Evolutionary conservation across 495 filamentous ascomycete genomes (phyloP).

Genomic region (Geoglossum glabrum): DNA sequence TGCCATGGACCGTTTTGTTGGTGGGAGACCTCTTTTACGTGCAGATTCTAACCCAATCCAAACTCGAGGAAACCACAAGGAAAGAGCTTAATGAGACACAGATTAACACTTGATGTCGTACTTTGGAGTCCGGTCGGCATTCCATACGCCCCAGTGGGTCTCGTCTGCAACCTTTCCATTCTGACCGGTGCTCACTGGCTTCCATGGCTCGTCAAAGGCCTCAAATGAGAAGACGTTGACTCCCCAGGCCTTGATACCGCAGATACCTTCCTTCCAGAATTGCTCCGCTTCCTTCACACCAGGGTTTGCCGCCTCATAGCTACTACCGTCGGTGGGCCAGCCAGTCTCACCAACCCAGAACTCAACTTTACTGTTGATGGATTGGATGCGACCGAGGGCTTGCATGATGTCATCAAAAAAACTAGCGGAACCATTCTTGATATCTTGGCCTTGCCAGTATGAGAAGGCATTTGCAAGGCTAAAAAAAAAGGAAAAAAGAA

Average conservation of each 20-base stretch:
- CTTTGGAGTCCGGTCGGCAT: slow-evolving; percentile 38
- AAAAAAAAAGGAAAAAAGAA: too few species aligned
- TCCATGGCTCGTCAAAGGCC: slow-evolving; percentile 67
- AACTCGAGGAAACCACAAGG: neutral
- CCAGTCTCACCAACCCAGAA: slow-evolving; percentile 59
- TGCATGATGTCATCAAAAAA: slow-evolving; percentile 60
- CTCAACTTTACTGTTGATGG: slow-evolving; percentile 34
- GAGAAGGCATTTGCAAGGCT: slow-evolving; percentile 62
- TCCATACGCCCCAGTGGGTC: slow-evolving; percentile 62
- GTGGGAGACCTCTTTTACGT: neutral
- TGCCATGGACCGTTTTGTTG: neutral
- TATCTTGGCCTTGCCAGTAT: slow-evolving; percentile 57
- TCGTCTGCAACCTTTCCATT: slow-evolving; percentile 47
- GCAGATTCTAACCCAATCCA: neutral
- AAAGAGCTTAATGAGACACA: neutral
- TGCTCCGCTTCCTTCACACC: slow-evolving; percentile 34
- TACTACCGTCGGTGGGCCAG: slow-evolving; percentile 28
- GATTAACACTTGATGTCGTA: slow-evolving; percentile 34
- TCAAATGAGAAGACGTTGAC: slow-evolving; percentile 69
- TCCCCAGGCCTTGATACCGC: slow-evolving; percentile 50
- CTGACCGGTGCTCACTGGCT: slow-evolving; percentile 48
- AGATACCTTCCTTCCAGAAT: slow-evolving; percentile 50
- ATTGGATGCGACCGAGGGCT: slow-evolving; percentile 49
- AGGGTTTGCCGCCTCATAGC: slow-evolving; percentile 44
- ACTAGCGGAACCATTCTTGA: slow-evolving; percentile 40